phyloP scores from a whole-genome alignment of 495 filamentous ascomycete species.

The Neurospora tetrasperma region DNA sequence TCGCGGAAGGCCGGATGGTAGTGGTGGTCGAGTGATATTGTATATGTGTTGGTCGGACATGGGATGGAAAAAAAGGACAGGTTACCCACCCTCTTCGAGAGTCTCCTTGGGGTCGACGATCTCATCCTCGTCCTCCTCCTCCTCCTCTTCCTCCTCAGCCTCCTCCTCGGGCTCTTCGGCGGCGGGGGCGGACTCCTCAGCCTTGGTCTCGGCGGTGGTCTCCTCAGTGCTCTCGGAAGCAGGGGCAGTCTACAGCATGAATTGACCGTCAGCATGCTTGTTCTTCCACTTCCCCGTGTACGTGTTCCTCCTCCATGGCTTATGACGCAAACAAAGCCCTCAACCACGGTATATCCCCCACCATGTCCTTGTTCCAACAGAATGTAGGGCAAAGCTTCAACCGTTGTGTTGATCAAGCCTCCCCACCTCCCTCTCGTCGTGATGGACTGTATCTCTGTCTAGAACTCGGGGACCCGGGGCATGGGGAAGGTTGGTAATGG shows the following conservation, averaged over 20 bases:
- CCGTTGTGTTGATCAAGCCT: not conserved
- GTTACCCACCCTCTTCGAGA: constrained; percentile 76
- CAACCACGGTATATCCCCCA: constrained; percentile 12
- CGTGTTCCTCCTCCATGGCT: not conserved
- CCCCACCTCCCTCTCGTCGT: not conserved
- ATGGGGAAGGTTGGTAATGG: not conserved
- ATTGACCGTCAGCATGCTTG: not conserved
- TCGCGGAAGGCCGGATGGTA: not conserved
- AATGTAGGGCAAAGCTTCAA: not conserved
- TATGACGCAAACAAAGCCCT: not conserved
- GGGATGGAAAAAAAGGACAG: not conserved
- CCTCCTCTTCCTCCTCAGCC: constrained; percentile 54
- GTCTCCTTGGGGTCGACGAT: constrained; percentile 76
- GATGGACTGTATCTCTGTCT: not conserved
- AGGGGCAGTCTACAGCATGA: not conserved
- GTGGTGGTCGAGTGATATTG: not conserved
- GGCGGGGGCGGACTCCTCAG: constrained; percentile 31
- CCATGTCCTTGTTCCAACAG: constrained; percentile 7
- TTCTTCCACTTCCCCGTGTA: not conserved
- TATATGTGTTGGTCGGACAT: not conserved
- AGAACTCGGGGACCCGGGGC: not conserved
- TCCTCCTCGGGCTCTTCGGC: constrained; percentile 39
- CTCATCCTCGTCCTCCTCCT: constrained; percentile 80
- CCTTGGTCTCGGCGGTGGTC: constrained; percentile 34
- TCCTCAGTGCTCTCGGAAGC: constrained; percentile 42